These are phyloP conservation scores for Trichosanthes truncata DNA, from an alignment of 306 rosid species.

Conservation along the genomic window DNA sequence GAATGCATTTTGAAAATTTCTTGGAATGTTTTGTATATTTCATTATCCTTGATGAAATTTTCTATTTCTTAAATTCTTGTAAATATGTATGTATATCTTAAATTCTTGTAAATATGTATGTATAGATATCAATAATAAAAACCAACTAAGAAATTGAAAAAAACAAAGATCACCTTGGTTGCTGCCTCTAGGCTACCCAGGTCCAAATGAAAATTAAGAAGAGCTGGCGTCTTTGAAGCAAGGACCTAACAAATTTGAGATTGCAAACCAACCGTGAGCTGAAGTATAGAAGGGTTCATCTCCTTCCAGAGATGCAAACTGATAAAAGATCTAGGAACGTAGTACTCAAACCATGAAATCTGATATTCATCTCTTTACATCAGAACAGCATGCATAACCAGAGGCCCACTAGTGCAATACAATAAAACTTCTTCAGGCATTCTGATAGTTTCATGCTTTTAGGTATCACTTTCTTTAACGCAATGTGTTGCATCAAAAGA, in stretches of 20 bases:
- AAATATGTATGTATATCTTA: neutral
- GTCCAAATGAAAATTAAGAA: slow-evolving; percentile 79
- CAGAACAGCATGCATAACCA: slow-evolving; percentile 1
- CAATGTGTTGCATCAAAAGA: neutral
- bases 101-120: neutral
- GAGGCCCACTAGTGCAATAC: neutral
- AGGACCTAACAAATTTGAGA: slow-evolving; percentile 43
- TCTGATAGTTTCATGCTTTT: neutral
- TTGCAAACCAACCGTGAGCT: slow-evolving; percentile 10
- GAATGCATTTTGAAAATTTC: neutral
- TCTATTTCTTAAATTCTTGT: neutral
- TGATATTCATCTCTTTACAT: neutral
- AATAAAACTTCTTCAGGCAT: neutral
- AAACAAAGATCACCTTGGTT: slow-evolving; percentile 48
- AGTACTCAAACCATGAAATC: neutral
- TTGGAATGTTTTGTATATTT: neutral
- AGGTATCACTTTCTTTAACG: no score
- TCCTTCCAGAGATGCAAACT: neutral
- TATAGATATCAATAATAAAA: neutral
- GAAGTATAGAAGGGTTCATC: neutral
- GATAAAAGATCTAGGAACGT: neutral
- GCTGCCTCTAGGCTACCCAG: slow-evolving; percentile 76
- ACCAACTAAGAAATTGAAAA: neutral
- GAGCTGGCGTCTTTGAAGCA: slow-evolving; percentile 73
- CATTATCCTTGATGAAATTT: neutral